phyloP scores from a whole-genome alignment of 2,329 filamentous ascomycete species.

The Thielaviopsis musarum region DNA sequence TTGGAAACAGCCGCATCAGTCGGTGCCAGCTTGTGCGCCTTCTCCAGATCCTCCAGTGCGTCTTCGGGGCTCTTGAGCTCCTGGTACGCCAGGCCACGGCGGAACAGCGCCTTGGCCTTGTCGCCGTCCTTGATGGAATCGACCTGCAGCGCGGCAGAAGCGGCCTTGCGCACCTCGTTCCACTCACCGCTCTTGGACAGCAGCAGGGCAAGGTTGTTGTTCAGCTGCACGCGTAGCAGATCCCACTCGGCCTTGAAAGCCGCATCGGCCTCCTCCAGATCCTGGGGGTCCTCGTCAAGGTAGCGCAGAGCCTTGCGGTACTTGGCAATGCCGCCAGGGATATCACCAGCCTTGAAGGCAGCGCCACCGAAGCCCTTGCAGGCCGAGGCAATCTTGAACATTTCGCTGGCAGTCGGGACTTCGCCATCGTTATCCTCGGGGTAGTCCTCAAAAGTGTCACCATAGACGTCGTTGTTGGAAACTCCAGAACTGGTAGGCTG shows the following conservation, averaged over 20 bases:
- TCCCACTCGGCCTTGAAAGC: conserved; percentile 51
- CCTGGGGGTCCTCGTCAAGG: conserved; percentile 60
- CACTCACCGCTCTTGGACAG: conserved; percentile 64
- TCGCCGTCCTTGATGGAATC: conserved; percentile 53
- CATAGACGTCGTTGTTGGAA: conserved; percentile 60
- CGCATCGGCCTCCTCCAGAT: conserved; percentile 52
- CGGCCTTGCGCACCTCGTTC: conserved; percentile 52
- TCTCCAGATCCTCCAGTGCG: conserved; percentile 57
- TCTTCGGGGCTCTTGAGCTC: conserved; percentile 71
- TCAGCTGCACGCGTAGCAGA: conserved; percentile 64
- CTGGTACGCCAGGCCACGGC: conserved; percentile 59
- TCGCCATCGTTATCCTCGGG: conserved; percentile 59
- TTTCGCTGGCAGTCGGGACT: conserved; percentile 35
- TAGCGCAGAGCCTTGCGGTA: conserved; percentile 90
- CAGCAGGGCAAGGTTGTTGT: conserved; percentile 77
- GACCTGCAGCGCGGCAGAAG: conserved; percentile 56
- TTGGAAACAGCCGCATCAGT: conserved; percentile 56
- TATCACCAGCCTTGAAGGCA: conserved; percentile 69
- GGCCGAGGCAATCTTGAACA: conserved; percentile 63
- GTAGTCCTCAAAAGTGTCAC: conserved; percentile 89
- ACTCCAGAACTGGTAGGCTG: conserved; percentile 49
- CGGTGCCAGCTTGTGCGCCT: conserved; percentile 60
- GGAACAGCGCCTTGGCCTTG: conserved; percentile 76
- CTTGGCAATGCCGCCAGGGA: conserved; percentile 61
- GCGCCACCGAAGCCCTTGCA: conserved; percentile 87